Conservation (phyloP, 208 protist genomes). For the Trypanosoma platydactyli region DNA sequence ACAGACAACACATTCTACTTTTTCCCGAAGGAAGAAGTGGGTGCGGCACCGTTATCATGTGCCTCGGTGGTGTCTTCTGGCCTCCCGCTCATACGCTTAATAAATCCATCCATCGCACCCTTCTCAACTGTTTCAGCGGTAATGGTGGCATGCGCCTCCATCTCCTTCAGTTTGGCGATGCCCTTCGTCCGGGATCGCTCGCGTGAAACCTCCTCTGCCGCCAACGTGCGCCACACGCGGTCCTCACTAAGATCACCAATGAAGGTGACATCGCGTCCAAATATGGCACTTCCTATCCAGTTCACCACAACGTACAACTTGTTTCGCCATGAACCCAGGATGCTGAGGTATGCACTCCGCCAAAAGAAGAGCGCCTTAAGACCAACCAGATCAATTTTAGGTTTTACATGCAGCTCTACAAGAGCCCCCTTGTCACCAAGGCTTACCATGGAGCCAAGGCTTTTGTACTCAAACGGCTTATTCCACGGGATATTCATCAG, state of each 20-base stretch:
- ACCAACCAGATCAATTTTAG: constrained; percentile 65
- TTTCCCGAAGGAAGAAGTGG: too few relatives aligned
- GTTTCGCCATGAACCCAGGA: constrained; percentile 77
- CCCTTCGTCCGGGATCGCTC: constrained; percentile 49
- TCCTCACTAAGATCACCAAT: constrained; percentile 83
- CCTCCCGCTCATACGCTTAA: constrained; percentile 34
- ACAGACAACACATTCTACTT: too few relatives aligned
- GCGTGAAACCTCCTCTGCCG: constrained; percentile 60
- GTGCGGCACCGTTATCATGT: too few relatives aligned
- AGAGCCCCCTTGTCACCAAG: constrained; percentile 65
- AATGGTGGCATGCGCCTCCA: constrained; percentile 37
- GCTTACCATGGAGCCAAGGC: constrained; percentile 78
- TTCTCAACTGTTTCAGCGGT: constrained; percentile 44
- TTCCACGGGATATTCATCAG: constrained; percentile 30
- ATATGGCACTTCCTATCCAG: constrained; percentile 76
- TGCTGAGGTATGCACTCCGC: constrained; percentile 87
- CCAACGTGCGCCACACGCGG: constrained; percentile 58
- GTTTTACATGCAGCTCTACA: constrained; percentile 24
- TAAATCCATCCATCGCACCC: constrained; percentile 33
- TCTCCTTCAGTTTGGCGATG: constrained; percentile 43
- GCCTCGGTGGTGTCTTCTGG: not conserved
- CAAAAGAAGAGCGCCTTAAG: constrained; percentile 80
- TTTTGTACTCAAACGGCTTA: constrained; percentile 71
- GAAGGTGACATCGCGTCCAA: constrained; percentile 86
- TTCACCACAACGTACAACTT: constrained; percentile 86